Base-by-base conservation (phyloP, 164 flowering plant genomes). In the Cinnamomum chago region DNA sequence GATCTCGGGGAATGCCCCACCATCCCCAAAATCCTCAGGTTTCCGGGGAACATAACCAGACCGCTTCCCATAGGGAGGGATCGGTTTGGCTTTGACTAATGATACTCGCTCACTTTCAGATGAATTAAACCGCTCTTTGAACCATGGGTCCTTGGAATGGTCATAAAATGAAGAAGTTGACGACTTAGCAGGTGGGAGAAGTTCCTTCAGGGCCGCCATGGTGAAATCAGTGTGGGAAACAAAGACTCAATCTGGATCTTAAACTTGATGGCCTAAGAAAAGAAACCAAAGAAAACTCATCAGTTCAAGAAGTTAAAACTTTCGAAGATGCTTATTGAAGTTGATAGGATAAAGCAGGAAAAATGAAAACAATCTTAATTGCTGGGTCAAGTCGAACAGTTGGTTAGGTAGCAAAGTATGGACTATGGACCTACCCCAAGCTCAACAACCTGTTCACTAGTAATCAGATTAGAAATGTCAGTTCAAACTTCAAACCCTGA, bases 1-100 rank as follows among this genome's bases (percentile, higher is more conserved):
- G 68, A 95, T 95, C 83, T 95, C 98, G 1, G 99, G 97, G 69
- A 90, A 93, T 0, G 99, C 94, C 17, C 99, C 99, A 13, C 95
- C 97, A 83, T 94, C 97, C 1, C 97, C 95, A 79, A 91, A 91
- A 81, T 95, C 94, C 80, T 90, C 94, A 6, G 86, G 85, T 71
- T 83, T 93, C 3, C 97, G 78, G 0, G 98, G 98, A 33, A 87
- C 81, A 72, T 91, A 95, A 6, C 95, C 92, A 0, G 80, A 79
- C 23, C 98, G 88, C 69, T 90, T 86, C 80, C 88, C 27, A 72
- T 95, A 91, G 15, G 88, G 87, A 1, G 91, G 95, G 2, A 92
- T 87, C 3, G 82, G 83, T 11, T 86, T 85, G 0, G 75, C 64
- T 74, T 88, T 90, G 40, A 60, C 50, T 11, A 55, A 5, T 6